Percentiles rank a stretch among this genome's conserved stretches.
phyloP scores from a whole-genome alignment of 148 eudicot genomes.

The Cornus kousa region DNA sequence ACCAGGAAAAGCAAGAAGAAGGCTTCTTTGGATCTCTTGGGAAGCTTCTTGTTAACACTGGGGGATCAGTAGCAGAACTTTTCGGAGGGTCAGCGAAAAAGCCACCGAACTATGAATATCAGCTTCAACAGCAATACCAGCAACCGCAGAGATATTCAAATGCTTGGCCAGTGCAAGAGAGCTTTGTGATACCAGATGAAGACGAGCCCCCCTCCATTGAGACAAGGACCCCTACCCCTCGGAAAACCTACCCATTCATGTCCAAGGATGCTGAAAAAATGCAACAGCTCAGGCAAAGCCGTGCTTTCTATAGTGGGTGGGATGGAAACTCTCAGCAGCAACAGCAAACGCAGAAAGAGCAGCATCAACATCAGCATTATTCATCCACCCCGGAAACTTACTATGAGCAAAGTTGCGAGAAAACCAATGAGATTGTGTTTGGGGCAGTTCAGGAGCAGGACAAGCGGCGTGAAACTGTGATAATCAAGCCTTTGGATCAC shows the following conservation, averaged over 20 bases:
- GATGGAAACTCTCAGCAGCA: slow-evolving; percentile 50
- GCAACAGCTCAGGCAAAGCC: slow-evolving; percentile 78
- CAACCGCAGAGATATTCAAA: slow-evolving; percentile 25
- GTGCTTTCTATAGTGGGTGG: slow-evolving; percentile 64
- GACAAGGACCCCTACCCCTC: slow-evolving; percentile 72
- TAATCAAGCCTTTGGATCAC: slow-evolving; percentile 67
- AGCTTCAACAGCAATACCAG: slow-evolving; percentile 23
- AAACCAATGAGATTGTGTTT: slow-evolving; percentile 72
- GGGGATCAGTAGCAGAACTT: slow-evolving; percentile 58
- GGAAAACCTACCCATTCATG: slow-evolving; percentile 91
- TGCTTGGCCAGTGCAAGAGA: slow-evolving; percentile 80
- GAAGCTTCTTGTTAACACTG: slow-evolving; percentile 49
- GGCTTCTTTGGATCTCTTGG: slow-evolving; percentile 63
- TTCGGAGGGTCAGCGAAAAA: slow-evolving; percentile 49
- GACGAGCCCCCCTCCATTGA: slow-evolving; percentile 87
- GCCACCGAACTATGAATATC: slow-evolving; percentile 32
- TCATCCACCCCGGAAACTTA: slow-evolving; percentile 64
- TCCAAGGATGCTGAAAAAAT: slow-evolving; percentile 76
- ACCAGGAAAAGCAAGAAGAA: slow-evolving; percentile 79
- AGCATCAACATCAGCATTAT: slow-evolving; percentile 62
- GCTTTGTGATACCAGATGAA: slow-evolving; percentile 75
- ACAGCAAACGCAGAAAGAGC: slow-evolving; percentile 31
- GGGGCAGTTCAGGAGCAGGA: slow-evolving; percentile 88
- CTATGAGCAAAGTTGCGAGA: slow-evolving; percentile 80
- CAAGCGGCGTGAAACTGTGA: slow-evolving; percentile 34